Percentiles rank a stretch among this genome's conserved stretches.
phyloP scores from a whole-genome alignment of 2,329 filamentous ascomycete species.

The Geosmithia flava region DNA sequence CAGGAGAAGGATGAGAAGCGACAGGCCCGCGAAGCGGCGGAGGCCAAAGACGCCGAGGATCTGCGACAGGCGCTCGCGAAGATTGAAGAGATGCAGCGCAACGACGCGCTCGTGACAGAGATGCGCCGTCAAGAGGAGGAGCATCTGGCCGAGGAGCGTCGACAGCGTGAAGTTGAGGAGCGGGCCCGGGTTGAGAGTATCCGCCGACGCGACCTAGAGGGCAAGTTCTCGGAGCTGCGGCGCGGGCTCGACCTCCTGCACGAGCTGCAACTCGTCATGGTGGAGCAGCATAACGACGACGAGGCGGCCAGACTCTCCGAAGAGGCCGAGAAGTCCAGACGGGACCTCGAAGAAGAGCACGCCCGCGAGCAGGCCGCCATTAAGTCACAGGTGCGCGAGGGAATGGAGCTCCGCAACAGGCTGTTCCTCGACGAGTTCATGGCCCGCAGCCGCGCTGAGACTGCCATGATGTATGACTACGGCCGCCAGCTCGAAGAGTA shows the following conservation, averaged over 20 bases:
- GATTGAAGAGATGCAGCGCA: conserved; percentile 35
- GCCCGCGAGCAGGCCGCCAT: conserved; percentile 17
- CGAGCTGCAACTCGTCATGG: conserved; percentile 23
- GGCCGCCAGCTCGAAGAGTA: conserved; percentile 21
- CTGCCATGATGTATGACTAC: conserved; percentile 30
- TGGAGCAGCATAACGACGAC: conserved; percentile 24
- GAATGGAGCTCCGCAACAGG: conserved; percentile 19
- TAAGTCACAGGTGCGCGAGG: conserved; percentile 9
- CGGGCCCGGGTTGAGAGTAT: conserved; percentile 24
- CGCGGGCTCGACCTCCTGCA: conserved; percentile 24
- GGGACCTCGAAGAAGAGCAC: conserved; percentile 19
- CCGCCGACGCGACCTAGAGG: conserved; percentile 23
- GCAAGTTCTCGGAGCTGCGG: conserved; percentile 24
- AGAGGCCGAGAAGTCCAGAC: conserved; percentile 10
- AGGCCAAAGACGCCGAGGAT: conserved; percentile 20
- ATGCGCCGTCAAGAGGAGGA: conserved; percentile 23
- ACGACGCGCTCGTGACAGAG: conserved; percentile 28
- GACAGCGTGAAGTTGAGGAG: conserved; percentile 22
- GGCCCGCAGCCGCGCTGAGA: conserved; percentile 26
- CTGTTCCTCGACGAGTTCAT: conserved; percentile 26
- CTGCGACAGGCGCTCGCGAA: conserved; percentile 25
- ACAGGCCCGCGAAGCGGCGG: conserved; percentile 15
- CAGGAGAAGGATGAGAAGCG: conserved; percentile 11
- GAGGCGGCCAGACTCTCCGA: conserved; percentile 14
- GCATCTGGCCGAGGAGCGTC: conserved; percentile 15